Base-by-base conservation (phyloP, 306 rosid species). In the Cicer judaicum region DNA sequence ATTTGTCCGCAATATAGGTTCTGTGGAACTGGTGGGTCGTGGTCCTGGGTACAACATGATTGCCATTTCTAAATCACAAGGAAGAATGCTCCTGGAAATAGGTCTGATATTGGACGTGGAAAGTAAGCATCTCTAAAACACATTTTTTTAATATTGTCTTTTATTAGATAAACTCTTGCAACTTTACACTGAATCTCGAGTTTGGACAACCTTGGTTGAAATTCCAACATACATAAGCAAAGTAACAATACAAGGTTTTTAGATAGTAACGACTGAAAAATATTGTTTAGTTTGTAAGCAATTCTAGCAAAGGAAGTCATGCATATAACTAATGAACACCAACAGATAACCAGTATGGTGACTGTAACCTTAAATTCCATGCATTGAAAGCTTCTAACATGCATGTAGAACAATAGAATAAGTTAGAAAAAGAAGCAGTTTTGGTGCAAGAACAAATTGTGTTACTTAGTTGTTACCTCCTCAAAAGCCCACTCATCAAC, bases 401-500 rank as follows among this genome's bases (percentile, higher is more conserved):
- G 18, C 80, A 64, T 16, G 39, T 5, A 71, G 43, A 61, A 75
- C 16, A 77, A 7, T 5, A 59, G 34, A 84, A 66, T 15, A 68
- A 59, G 34, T n/a, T 9, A 70, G 39, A 48, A 41, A 43, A 46
- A 60, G 29, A 70, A 53, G 68, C 55, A 76, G 79, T 16, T 53
- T 24, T 49, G 19, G 24, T 39, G 53, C 39, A 64, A 53, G 70
- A 57, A 66, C 50, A 70, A 71, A 73, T 36, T 44, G 75, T 5
- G 43, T 18, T 48, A 18, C 54, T 79, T 40, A 62, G 79, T 56
- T 49, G 77, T 80, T 87, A 94, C 99, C 97, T 94, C 96, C 84
- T 91, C 99, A 77, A 78, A 84, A 84, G 90, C 82, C 97, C 97
- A 94, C 70, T 85, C 89, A 76, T 88, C 88, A 6, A 61, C 10